These are phyloP conservation scores for Helminthosporium solani DNA, from an alignment of 2,329 filamentous ascomycete species.

Conservation along the genomic window DNA sequence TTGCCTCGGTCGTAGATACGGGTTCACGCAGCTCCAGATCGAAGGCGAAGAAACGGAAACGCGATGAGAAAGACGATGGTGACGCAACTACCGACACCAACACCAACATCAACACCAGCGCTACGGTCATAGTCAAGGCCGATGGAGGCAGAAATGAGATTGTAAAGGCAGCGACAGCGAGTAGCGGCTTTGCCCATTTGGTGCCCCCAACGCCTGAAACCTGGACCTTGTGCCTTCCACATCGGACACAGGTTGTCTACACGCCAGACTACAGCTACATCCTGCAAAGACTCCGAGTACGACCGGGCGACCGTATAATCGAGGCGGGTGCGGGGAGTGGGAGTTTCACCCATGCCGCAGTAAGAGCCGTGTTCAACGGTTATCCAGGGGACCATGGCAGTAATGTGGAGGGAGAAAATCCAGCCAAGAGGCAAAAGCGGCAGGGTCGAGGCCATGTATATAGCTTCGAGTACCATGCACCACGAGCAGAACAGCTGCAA, in stretches of 20 bases:
- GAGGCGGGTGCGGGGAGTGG: constrained; percentile 82
- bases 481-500: constrained; percentile 67
- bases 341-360: constrained; percentile 79
- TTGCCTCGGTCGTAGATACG: constrained; percentile 86
- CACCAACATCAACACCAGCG: constrained; percentile 4
- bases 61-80: constrained; percentile 40
- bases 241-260: constrained; percentile 84
- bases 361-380: constrained; percentile 73
- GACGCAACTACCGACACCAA: background rate
- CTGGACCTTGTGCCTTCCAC: constrained; percentile 78
- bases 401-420: constrained; percentile 12
- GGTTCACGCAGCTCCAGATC: constrained; percentile 76
- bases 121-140: constrained; percentile 9
- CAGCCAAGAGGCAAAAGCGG: constrained; percentile 27
- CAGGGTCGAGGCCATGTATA: constrained; percentile 65
- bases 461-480: constrained; percentile 80
- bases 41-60: constrained; percentile 50
- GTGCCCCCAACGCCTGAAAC: constrained; percentile 77
- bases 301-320: constrained; percentile 71
- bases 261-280: constrained; percentile 86
- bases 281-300: constrained; percentile 70
- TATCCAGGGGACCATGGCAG: constrained; percentile 48
- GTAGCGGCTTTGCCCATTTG: constrained; percentile 72
- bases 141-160: constrained; percentile 38
- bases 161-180: constrained; percentile 51